phyloP scores from a whole-genome alignment of 2,329 filamentous ascomycete species.

The Leptoxyphium fumago region DNA sequence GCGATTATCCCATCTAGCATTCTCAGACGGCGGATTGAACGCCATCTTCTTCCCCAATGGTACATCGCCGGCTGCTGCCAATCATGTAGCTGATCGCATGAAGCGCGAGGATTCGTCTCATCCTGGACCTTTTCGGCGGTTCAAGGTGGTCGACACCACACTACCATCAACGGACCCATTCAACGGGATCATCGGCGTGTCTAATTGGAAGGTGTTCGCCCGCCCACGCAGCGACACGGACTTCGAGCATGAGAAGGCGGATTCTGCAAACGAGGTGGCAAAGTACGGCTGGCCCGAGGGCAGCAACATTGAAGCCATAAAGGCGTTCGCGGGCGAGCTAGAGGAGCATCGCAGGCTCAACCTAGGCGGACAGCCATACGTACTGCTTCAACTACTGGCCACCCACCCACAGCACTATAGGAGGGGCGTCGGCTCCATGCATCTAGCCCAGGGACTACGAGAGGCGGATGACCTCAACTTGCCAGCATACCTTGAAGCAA shows the following conservation, averaged over 20 bases:
- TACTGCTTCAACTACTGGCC: conserved; percentile 16
- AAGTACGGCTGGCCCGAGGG: conserved; percentile 7
- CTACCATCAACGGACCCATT: conserved; percentile 10
- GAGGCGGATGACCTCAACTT: conserved; percentile 26
- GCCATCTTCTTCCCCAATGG: conserved; percentile 18
- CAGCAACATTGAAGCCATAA: conserved; percentile 6
- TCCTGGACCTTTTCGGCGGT: conserved; percentile 7
- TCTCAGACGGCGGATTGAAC: conserved; percentile 9
- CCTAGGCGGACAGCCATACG: conserved; percentile 13
- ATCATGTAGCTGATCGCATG: conserved; percentile 3
- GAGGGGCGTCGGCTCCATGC: conserved; percentile 23
- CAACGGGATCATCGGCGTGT: conserved; percentile 15
- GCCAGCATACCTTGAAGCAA: conserved; percentile 26
- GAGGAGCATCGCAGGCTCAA: conserved; percentile 9
- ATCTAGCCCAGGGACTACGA: conserved; percentile 25
- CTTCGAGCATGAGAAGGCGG: conserved; percentile 10
- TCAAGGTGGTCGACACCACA: conserved; percentile 17
- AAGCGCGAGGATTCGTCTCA: conserved; percentile 5
- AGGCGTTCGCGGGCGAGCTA: conserved; percentile 10
- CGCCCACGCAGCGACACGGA: conserved; percentile 13
- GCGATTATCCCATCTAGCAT: background rate
- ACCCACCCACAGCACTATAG: conserved; percentile 27
- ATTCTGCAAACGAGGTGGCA: conserved; percentile 2
- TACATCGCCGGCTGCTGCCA: conserved; percentile 5
- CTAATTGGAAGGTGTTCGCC: conserved; percentile 18